Base-by-base conservation (phyloP, 2,329 filamentous ascomycete species). In the Neopestalotiopsis rosae region DNA sequence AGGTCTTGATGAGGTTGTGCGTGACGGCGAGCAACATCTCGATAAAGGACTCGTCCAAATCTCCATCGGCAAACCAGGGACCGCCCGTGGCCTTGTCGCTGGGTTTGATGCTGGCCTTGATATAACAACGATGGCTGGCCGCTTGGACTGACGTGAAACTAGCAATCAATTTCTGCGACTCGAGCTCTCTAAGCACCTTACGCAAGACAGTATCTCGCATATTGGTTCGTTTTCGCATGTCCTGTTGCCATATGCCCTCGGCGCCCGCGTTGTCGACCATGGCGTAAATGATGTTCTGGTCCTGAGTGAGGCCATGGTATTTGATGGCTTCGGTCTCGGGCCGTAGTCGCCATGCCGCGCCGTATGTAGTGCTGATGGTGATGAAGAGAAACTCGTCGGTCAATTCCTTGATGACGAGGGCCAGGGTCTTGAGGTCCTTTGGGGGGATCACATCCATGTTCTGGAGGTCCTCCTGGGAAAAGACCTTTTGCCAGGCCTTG, bases 61-160 rank as follows among this genome's bases (percentile, higher is more conserved):
- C 92, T 66, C 94, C 93, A 71, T 97, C 94, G 7, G 93, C 95
- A 79, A 96, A 98, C 94, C 95, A 99, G 9, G 94, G 92, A 1
- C 96, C 96, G 62, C 96, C 96, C 0, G 94, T 97, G 61, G 97
- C 93, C 71, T 96, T 92, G 71, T 98, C 95, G 67, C 92, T 94
- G 0, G 96, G 95, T 12, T 90, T 89, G 70, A 99, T 88, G 71
- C 91, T 91, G 67, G 91, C 90, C 76, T 97, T 91, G 87, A 99
- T 97, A 86, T 96, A 99, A 88, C 97, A 97, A 82, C 97, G 97
- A 78, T 96, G 92, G 73, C 91, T 93, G 34, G 94, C 94, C 77
- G 93, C 91, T 82, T 97, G 94, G 81, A 97, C 94, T 80, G 92
- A 96, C 82, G 95, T 96, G 82, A 98, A 94, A 69, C 91, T 90